phyloP scores from a whole-genome alignment of 805 yeast species.

The Blastobotrys americana region DNA sequence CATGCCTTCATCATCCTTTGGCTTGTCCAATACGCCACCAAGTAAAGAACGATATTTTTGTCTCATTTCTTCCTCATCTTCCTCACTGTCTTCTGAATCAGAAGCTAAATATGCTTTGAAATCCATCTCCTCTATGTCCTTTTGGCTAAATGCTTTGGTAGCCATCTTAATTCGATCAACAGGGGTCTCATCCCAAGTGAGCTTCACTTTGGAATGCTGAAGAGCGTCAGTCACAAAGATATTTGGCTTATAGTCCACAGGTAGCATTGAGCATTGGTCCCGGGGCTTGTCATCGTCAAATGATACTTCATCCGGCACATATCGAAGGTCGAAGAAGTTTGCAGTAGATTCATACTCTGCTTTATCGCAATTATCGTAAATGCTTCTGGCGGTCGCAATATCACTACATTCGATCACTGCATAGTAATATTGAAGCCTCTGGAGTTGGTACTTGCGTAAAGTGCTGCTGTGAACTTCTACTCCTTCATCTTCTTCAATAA shows the following conservation, averaged over 20 bases:
- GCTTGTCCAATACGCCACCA: conserved; percentile 12
- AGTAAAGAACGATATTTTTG: conserved; percentile 54
- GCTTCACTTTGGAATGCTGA: conserved; percentile 90
- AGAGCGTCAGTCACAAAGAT: conserved; percentile 88
- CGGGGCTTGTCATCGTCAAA: conserved; percentile 73
- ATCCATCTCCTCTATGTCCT: conserved; percentile 42
- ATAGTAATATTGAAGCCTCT: conserved; percentile 85
- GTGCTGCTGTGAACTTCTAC: conserved; percentile 81
- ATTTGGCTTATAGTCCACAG: conserved; percentile 71
- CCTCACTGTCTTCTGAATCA: conserved; percentile 53
- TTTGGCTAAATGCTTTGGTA: conserved; percentile 73
- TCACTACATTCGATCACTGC: conserved; percentile 84
- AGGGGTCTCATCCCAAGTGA: conserved; percentile 99
- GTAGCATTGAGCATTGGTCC: conserved; percentile 66
- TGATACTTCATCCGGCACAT: conserved; percentile 86
- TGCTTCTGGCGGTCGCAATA: conserved; percentile 58
- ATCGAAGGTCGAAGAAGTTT: conserved; percentile 84
- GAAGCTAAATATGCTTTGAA: conserved; percentile 66
- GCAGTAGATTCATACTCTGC: conserved; percentile 95
- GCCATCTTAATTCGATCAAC: conserved; percentile 73
- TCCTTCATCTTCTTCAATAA: conserved; percentile 75
- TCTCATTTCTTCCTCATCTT: conserved; percentile 40
- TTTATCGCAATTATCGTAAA: conserved; percentile 86
- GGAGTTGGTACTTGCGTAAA: conserved; percentile 83
- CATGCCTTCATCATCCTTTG: conserved; percentile 36